Base-by-base conservation (phyloP, 345 rosid genomes). In the Kandelia obovata region DNA sequence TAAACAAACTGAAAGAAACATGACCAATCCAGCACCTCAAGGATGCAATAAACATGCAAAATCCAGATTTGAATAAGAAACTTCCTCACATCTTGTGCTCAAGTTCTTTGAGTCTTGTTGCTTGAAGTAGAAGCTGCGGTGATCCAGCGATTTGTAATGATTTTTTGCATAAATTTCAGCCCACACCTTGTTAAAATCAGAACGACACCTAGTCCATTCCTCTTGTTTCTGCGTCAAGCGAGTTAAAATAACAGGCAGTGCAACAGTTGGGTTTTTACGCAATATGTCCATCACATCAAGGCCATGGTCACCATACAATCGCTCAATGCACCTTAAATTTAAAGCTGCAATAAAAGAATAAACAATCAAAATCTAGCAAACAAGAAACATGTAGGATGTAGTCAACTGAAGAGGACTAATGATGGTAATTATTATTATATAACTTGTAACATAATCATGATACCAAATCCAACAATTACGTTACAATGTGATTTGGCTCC, bases 101-200 rank as follows among this genome's bases (percentile, higher is more conserved):
- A 94, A 81, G 80, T 84, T 88, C 92, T 94, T 94, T 66, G 96
- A 89, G 81, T 94, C 98, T 83, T 94, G 96, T 81, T 94, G 96
- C 86, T 91, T 94, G 79, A 94, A 94, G 77, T 89, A 94, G 92
- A 94, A 94, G 85, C 98, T 94, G 64, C 96, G 97, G 74, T 94
- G 98, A 85, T 94, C 98, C 66, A 94, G 95, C 11, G 98, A 94
- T 74, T 94, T 94, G 85, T 85, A 88, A 78, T 94, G 98, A 78
- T 94, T 89, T 83, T 89, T 94, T 17, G 85, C 78, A 37, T 46
- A 16, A 64, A 31, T 32, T 56, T 56, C 37, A 21, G 37, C 62
- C 62, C 53, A 68, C 19, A 57, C 35, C 43, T 39, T 58, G 31
- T 27, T 16, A 21, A 61, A 31, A 30, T 70, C 59, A 7, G 21